Evolutionary conservation across 129 eudicot genomes (phyloP).

Genomic region (Flaveria brownii): DNA sequence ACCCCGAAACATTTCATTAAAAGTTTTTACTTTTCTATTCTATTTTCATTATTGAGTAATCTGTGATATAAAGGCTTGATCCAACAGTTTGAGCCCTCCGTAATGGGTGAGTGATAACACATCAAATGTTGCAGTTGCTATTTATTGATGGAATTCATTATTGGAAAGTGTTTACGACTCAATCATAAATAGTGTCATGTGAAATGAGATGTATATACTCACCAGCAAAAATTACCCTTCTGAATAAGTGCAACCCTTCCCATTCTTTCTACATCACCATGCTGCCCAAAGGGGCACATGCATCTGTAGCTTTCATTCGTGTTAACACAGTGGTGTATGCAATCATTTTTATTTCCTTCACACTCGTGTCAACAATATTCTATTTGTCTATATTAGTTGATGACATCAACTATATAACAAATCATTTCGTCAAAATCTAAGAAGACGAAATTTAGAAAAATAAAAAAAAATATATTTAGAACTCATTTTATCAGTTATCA

Average conservation of each 20-base stretch:
- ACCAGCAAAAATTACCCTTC: neutral
- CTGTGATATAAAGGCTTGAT: no score
- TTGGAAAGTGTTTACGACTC: neutral
- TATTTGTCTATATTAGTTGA: no score
- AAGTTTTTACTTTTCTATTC: no score
- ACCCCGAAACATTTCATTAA: no score
- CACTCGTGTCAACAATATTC: conserved; percentile 3
- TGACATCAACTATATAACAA: neutral
- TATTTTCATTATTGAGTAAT: no score
- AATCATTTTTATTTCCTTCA: neutral
- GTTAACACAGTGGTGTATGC: conserved; percentile 13
- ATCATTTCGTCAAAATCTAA: no score
- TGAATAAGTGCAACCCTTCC: conserved; percentile 19
- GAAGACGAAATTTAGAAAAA: no score
- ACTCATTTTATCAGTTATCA: no score
- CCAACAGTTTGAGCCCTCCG: conserved; percentile 28
- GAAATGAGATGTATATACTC: neutral
- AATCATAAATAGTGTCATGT: neutral
- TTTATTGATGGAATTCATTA: neutral
- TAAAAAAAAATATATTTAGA: no score
- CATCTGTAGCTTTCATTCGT: conserved; percentile 12
- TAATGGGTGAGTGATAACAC: conserved; percentile 10
- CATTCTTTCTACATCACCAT: conserved; percentile 25
- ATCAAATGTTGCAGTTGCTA: conserved; percentile 14
- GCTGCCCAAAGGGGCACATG: conserved; percentile 2